Evolutionary conservation across 202 grass and related monocot species (phyloP).

Genomic region (Digitaria exilis): DNA sequence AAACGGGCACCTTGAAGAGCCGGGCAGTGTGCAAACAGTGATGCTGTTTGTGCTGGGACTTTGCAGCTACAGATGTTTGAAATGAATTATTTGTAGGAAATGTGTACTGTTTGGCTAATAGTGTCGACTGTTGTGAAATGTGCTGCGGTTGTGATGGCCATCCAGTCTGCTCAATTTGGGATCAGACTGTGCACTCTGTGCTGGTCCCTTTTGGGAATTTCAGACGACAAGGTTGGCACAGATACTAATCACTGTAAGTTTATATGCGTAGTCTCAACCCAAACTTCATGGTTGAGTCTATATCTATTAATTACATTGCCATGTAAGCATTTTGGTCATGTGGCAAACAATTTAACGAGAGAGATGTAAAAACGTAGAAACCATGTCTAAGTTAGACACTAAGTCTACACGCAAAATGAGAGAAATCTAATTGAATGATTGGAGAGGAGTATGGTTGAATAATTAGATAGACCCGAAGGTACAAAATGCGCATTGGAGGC

Average conservation of each 20-base stretch:
- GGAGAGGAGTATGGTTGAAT: no score
- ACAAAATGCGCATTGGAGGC: no score
- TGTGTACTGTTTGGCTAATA: neutral
- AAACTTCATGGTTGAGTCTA: no score
- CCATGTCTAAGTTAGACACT: no score
- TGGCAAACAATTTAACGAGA: no score
- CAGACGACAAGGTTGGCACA: neutral
- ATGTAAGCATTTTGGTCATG: no score
- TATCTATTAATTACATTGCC: no score
- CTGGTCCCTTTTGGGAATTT: constrained; percentile 33
- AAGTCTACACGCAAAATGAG: no score
- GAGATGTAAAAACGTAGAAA: no score
- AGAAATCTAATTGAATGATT: no score
- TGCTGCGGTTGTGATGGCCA: neutral
- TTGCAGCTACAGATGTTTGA: constrained; percentile 24
- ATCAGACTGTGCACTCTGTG: neutral
- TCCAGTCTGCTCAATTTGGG: constrained; percentile 28
- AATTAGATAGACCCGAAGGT: no score
- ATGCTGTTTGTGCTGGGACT: neutral
- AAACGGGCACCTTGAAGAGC: neutral
- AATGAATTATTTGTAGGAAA: constrained; percentile 35
- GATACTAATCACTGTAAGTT: neutral
- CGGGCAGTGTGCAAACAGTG: neutral
- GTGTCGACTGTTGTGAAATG: constrained; percentile 5
- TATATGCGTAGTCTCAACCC: no score